Evolutionary conservation across 2,329 filamentous ascomycete genomes (phyloP), one percentile per base, ranked within the genome.

Genomic region (Achaetomium macrosporum): DNA sequence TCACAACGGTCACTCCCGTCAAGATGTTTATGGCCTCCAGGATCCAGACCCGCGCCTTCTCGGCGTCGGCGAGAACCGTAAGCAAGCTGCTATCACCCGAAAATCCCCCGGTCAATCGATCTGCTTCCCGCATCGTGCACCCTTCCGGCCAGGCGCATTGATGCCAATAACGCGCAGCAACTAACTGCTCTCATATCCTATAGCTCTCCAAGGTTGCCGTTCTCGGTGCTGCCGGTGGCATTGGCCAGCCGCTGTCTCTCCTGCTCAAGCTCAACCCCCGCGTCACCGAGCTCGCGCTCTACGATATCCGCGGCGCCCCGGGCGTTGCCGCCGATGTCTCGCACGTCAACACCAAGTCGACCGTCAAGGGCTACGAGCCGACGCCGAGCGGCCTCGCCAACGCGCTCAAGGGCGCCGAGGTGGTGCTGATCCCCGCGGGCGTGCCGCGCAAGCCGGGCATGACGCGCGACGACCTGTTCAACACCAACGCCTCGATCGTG

Each of bases 401-500:
- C 61, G 86, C 85, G 68, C 83, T 99, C 72, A 87, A 88, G 77
- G 91, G 82, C 70, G 79, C 90, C 68, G 90, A 97, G 76, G 85
- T 99, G 66, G 89, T 99, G 69, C 84, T 99, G 70, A 97, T 99
- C 74, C 93, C 93, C 69, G 93, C 93, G 68, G 93, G 93, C 81
- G 92, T 99, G 63, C 93, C 93, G 70, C 90, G 93, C 78, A 96
- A 96, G 84, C 93, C 93, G 72, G 93, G 93, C 77, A 99, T 99
- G 93, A 95, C 88, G 77, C 91, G 93, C 81, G 93, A 99, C 76
- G 92, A 99, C 73, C 87, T 99, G 61, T 99, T 99, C 90, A 97
- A 97, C 85, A 99, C 92, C 82, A 99, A 99, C 76, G 93, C 93
- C 74, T 95, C 90, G 72, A 99, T 99, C 73, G 93, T 99, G 72